A percentile compares a stretch with the other conserved stretches of the same genome.
These are phyloP conservation scores for Neurospora intermedia DNA, from an alignment of 495 filamentous ascomycete species.

Conservation along the genomic window DNA sequence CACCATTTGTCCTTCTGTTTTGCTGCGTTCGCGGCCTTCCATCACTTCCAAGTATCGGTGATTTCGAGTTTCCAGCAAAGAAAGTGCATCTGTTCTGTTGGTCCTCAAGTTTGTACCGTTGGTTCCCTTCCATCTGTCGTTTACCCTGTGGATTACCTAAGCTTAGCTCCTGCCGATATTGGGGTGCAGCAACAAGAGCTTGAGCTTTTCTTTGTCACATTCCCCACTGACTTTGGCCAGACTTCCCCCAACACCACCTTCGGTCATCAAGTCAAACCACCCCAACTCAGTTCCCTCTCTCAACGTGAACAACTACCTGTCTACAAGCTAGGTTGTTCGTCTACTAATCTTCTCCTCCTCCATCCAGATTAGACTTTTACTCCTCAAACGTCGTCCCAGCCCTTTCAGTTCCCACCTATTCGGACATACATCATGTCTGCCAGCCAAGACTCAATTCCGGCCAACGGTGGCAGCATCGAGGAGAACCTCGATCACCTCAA, in stretches of 20 bases:
- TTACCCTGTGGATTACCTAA: neutral
- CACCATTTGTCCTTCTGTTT: slow-evolving; percentile 15
- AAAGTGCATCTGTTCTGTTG: neutral
- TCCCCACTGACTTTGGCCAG: neutral
- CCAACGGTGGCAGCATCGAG: slow-evolving; percentile 36
- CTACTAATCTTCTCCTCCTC: neutral
- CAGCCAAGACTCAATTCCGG: slow-evolving; percentile 30
- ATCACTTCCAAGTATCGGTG: neutral
- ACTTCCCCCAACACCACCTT: neutral
- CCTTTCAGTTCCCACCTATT: neutral
- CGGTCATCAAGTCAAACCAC: neutral
- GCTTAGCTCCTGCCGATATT: neutral
- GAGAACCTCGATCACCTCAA: slow-evolving; percentile 40
- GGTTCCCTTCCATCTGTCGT: neutral
- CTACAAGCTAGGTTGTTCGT: neutral
- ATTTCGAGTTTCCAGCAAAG: neutral
- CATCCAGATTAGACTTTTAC: neutral
- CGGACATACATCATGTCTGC: slow-evolving; percentile 33
- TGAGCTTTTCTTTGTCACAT: neutral
- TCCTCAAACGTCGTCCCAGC: neutral
- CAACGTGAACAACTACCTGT: neutral
- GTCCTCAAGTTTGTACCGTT: neutral
- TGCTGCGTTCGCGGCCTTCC: slow-evolving; percentile 7
- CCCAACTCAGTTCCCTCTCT: neutral
- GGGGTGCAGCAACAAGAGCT: neutral